These are phyloP conservation scores for Leersia perrieri DNA, from an alignment of 176 grass and related monocot genomes.

Conservation along the genomic window DNA sequence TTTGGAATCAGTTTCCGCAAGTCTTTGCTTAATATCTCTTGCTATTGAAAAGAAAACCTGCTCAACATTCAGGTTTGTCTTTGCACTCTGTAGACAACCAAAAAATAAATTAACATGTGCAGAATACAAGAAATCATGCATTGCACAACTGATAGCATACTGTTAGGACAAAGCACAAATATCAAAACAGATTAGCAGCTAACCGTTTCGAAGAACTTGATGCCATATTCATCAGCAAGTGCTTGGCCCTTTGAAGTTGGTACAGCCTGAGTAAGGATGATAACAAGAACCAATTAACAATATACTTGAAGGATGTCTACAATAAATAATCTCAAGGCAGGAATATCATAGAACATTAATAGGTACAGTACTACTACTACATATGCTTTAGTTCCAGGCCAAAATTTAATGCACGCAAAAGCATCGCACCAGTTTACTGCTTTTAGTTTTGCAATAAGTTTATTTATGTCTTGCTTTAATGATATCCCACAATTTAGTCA, in stretches of 20 bases:
- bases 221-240: constrained; percentile 58
- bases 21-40: constrained; percentile 55
- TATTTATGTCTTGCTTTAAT: background rate
- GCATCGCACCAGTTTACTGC: background rate
- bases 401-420: background rate
- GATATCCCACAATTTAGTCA: background rate
- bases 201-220: constrained; percentile 55
- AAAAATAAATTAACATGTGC: background rate
- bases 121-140: background rate
- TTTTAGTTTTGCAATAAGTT: background rate
- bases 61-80: constrained; percentile 59
- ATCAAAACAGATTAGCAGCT: background rate
- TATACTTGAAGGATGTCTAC: background rate
- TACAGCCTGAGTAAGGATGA: constrained; percentile 34
- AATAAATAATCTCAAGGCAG: background rate
- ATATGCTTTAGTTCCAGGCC: background rate
- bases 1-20: constrained; percentile 48
- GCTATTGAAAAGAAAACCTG: constrained; percentile 61
- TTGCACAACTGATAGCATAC: background rate
- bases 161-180: background rate
- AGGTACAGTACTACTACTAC: background rate
- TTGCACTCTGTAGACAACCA: constrained; percentile 38
- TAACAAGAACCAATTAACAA: background rate
- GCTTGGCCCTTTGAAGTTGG: constrained; percentile 52
- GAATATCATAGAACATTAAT: background rate